phyloP scores from a whole-genome alignment of 139 green algal species.

The Trebouxia sp. region DNA sequence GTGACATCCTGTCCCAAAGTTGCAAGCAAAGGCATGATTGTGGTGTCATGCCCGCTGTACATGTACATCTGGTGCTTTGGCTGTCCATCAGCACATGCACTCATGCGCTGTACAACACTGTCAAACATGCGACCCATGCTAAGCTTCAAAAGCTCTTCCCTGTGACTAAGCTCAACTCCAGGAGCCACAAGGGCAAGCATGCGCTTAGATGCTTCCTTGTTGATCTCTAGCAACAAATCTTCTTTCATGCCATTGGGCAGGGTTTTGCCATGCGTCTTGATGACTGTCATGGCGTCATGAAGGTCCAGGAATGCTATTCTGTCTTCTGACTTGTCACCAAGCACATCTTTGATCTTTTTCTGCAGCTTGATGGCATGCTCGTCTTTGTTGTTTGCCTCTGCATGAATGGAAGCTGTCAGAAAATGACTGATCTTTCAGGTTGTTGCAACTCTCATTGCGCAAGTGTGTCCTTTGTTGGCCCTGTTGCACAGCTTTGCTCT shows the following conservation, averaged over 20 bases:
- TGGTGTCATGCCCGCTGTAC: conserved; percentile 75
- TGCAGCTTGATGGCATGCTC: conserved; percentile 35
- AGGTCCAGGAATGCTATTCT: conserved; percentile 50
- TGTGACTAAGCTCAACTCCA: conserved; percentile 36
- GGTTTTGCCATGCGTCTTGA: conserved; percentile 61
- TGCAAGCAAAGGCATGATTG: conserved; percentile 69
- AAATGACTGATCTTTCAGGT: too few species aligned
- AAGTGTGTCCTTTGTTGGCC: background rate
- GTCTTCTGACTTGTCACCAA: conserved; percentile 3
- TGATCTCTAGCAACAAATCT: conserved; percentile 32
- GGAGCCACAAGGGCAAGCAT: conserved; percentile 57
- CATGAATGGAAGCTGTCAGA: background rate
- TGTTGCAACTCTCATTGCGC: background rate
- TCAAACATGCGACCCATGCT: conserved; percentile 64
- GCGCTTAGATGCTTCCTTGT: conserved; percentile 53
- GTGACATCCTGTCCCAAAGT: conserved; percentile 58
- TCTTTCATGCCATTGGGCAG: conserved; percentile 39
- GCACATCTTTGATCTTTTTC: conserved; percentile 18
- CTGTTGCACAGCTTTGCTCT: too few species aligned
- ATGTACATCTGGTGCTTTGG: conserved; percentile 52
- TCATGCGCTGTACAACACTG: conserved; percentile 64
- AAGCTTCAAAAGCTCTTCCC: conserved; percentile 56
- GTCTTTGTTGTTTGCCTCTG: conserved; percentile 9
- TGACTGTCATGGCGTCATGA: conserved; percentile 63
- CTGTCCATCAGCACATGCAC: conserved; percentile 20